Conservation (phyloP, 1,284 basidiomycete genomes). For the Taiwanofungus camphoratus region DNA sequence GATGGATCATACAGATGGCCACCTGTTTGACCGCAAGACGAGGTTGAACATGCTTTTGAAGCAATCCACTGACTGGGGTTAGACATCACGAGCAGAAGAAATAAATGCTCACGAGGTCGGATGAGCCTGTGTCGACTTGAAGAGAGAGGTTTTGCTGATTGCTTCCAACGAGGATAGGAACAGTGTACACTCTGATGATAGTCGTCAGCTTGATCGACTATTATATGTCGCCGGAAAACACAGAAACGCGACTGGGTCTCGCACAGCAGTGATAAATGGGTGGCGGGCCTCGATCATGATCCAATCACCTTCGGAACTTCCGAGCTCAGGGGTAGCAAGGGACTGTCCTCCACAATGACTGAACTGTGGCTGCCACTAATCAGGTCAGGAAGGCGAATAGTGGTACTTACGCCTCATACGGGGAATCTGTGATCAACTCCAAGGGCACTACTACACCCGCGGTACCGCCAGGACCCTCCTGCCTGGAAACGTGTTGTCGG, state of each 20-base stretch:
- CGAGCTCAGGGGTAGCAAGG: no score
- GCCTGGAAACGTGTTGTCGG: neutral
- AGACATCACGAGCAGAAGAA: neutral
- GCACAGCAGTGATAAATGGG: neutral
- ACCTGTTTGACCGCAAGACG: constrained; percentile 34
- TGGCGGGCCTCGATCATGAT: no score
- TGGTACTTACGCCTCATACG: constrained; percentile 47
- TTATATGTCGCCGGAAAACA: neutral
- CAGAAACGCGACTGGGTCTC: neutral
- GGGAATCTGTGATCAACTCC: constrained; percentile 41
- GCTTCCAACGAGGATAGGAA: constrained; percentile 48
- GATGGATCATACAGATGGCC: constrained; percentile 26
- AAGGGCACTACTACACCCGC: constrained; percentile 49
- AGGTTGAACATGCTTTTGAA: constrained; percentile 45
- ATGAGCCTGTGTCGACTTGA: constrained; percentile 72
- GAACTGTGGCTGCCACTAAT: neutral
- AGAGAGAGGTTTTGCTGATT: constrained; percentile 45
- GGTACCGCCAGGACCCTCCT: constrained; percentile 35
- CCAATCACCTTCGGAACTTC: no score
- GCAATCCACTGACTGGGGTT: constrained; percentile 50
- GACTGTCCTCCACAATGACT: no score
- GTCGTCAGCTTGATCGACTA: neutral
- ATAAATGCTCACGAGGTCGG: constrained; percentile 51
- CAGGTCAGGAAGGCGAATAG: constrained; percentile 3
- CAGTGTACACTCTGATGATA: constrained; percentile 59